Base-by-base conservation (phyloP, 148 eudicot genomes). In the Rheum nobile region DNA sequence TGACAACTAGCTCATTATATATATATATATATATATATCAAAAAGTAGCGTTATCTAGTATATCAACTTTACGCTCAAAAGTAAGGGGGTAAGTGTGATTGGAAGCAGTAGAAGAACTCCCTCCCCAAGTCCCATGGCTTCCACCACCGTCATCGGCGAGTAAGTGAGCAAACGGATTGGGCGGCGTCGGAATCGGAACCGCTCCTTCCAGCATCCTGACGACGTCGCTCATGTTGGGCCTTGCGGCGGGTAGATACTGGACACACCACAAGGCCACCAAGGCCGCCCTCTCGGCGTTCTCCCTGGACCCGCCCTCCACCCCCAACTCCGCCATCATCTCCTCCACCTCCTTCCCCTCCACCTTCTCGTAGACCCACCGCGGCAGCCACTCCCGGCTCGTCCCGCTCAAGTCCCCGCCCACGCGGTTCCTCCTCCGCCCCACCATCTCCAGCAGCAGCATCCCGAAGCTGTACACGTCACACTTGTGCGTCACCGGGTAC, bases 221-320 rank as follows among this genome's bases (percentile, higher is more conserved):
- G 24, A 82, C 82, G 0, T 67, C 10, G 38, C 82, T 79, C 79
- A 82, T 82, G 31, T 41, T 57, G 12, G 84, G 84, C 59, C 84
- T 69, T 4, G 71, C 44, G 50, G 75, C 41, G 2, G 82, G 82
- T 73, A 79, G 59, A n/a, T 73, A 73, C 43, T 82, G 84, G 1
- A 82, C 79, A 46, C 84, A 82, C 84, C 79, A 79, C 11, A 82
- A 76, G 4, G 79, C 82, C 26, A 79, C 84, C 71, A 52, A 75
- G 26, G 71, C 72, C 79, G 74, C 79, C 34, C 77, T 61, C 73
- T 70, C 73, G 4, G 79, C 79, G 63, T 41, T 72, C 12, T 78
- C 77, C 29, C 35, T 78, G 6, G 3, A 63, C 70, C 76, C 41
- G 50, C 72, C 75, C 6, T 28, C 55, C 0, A 79, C 24, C 4